These are phyloP conservation scores for Heliosperma pusillum DNA, from an alignment of 148 eudicot species.

Conservation along the genomic window DNA sequence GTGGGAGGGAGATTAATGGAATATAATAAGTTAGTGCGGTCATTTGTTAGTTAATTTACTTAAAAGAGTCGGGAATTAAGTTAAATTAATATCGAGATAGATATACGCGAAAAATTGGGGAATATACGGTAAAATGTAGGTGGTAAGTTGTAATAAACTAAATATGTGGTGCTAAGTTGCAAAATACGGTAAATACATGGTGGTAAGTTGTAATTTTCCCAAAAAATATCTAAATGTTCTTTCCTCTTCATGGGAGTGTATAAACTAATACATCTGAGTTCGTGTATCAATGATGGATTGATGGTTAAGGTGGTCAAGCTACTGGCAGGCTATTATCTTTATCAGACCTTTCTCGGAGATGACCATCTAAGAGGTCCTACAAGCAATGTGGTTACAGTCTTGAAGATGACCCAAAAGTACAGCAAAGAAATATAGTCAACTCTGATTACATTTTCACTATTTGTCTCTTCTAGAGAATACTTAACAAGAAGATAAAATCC, in stretches of 20 bases:
- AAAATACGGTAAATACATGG: no score
- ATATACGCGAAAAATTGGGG: no score
- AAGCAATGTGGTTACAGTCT: background rate
- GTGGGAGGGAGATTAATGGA: no score
- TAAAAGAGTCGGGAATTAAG: no score
- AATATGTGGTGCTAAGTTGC: no score
- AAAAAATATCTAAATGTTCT: background rate
- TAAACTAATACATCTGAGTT: background rate
- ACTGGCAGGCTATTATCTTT: background rate
- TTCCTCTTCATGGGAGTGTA: background rate
- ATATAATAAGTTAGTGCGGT: no score
- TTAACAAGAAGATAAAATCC: no score
- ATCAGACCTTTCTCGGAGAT: background rate
- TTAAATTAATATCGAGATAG: no score
- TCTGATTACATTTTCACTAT: background rate
- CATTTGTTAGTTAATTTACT: no score
- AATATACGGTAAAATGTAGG: no score
- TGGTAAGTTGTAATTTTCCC: no score
- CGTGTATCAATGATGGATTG: background rate
- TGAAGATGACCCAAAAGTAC: background rate
- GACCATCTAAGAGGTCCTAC: background rate
- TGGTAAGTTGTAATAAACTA: no score
- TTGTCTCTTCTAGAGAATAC: background rate
- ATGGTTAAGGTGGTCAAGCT: background rate
- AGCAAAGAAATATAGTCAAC: background rate